These are phyloP conservation scores for Tuctoria greenei DNA, from an alignment of 176 grass and related monocot genomes.

Conservation along the genomic window DNA sequence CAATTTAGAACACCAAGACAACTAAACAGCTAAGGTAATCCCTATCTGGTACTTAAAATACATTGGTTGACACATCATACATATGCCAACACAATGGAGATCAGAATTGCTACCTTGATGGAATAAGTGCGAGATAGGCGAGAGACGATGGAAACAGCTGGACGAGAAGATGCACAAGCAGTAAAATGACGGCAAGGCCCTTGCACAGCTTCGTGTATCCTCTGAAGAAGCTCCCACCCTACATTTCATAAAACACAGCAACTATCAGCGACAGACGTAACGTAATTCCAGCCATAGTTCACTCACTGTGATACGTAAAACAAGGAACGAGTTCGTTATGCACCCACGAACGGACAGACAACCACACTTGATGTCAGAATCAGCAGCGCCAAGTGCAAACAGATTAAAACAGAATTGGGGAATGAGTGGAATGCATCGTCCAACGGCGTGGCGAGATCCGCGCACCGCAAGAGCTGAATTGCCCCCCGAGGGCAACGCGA, in stretches of 20 bases:
- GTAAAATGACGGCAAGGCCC: constrained; percentile 72
- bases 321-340: not conserved
- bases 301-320: not conserved
- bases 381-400: not conserved
- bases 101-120: constrained; percentile 60
- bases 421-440: not conserved
- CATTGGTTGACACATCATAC: not conserved
- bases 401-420: not conserved
- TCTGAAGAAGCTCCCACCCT: constrained; percentile 75
- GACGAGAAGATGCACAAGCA: constrained; percentile 65
- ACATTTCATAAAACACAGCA: constrained; percentile 19
- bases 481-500: not conserved
- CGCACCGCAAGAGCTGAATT: not conserved
- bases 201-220: constrained; percentile 94
- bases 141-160: constrained; percentile 74
- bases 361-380: not conserved
- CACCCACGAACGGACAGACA: not conserved
- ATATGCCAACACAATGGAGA: constrained; percentile 13
- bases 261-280: not conserved
- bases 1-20: not conserved
- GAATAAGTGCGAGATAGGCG: constrained; percentile 83
- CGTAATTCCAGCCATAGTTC: not conserved
- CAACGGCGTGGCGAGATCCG: constrained; percentile 7
- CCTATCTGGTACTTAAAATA: not conserved
- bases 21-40: not conserved